Conservation (phyloP, 169 alveolate species). For the Theileria equi region DNA sequence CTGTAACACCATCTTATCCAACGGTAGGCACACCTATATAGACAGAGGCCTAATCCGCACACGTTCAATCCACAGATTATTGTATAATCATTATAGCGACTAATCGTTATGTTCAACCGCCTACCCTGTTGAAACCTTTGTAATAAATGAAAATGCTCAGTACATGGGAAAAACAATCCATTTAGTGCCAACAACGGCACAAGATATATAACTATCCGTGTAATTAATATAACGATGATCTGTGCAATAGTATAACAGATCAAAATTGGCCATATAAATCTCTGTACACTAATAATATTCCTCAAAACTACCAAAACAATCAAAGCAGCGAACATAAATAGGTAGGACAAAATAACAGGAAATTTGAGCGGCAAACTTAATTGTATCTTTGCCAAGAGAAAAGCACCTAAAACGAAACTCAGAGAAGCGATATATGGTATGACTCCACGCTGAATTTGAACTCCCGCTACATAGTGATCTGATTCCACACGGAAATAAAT, state of each 20-base stretch:
- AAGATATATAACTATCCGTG: conserved; percentile 55
- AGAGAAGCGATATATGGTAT: conserved; percentile 31
- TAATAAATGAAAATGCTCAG: conserved; percentile 72
- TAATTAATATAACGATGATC: conserved; percentile 54
- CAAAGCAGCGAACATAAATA: conserved; percentile 66
- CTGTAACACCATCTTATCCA: conserved; percentile 29
- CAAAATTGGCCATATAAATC: conserved; percentile 50
- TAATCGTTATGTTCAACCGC: conserved; percentile 64
- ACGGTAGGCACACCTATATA: conserved; percentile 70
- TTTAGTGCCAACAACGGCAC: conserved; percentile 73
- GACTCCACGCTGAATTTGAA: conserved; percentile 36
- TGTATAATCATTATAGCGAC: conserved; percentile 75
- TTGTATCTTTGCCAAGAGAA: conserved; percentile 71
- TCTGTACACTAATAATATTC: conserved; percentile 48
- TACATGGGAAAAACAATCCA: conserved; percentile 76
- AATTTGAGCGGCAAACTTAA: conserved; percentile 66
- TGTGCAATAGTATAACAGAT: conserved; percentile 64
- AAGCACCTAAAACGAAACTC: conserved; percentile 43
- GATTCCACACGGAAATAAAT: conserved; percentile 9
- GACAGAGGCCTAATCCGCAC: conserved; percentile 72
- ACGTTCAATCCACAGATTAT: conserved; percentile 71
- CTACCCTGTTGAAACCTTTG: conserved; percentile 47
- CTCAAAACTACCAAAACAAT: conserved; percentile 58
- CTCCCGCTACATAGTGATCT: conserved; percentile 17
- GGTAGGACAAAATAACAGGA: conserved; percentile 72